Base-by-base conservation (phyloP, 176 grass and related monocot genomes). In the Zea luxurians region DNA sequence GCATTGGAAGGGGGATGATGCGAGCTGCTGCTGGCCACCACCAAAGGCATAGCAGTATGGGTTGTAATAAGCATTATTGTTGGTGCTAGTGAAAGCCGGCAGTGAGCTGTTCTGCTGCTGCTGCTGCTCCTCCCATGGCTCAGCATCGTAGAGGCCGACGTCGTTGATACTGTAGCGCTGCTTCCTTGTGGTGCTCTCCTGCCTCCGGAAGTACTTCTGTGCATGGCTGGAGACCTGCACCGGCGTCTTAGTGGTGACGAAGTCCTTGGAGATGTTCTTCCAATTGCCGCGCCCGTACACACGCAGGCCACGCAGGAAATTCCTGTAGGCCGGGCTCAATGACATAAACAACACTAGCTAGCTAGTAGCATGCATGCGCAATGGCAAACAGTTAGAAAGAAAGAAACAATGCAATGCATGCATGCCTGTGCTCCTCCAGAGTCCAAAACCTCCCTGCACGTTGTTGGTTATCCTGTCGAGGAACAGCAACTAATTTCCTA, bases 161-260 rank as follows among this genome's bases (percentile, higher is more conserved):
- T 85, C 76, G 1, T 74, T 75, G 52, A 86, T 81, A 44, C 70
- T 81, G 21, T 69, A 62, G 18, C 64, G 64, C 0, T 69, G 62
- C 64, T 12, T 75, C 12, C 1, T 17, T 3, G 10, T 13, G n/a
- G 36, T 58, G 5, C 35, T 35, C 37, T 53, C 37, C 5, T 37
- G 4, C 38, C 78, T 44, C 8, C 48, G 60, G 40, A 71, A 86
- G 64, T 55, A 86, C 72, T 82, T 82, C 2, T 77, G 78, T 1
- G 84, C 85, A 2, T 87, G 85, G 57, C 73, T 86, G 3, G 78
- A 77, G 17, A 87, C 11, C 1, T 81, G 78, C 38, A 70, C 46
- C 1, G 84, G 2, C 8, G 43, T 82, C 48, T n/a, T 86, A 0
- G 64, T 77, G 16, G 55, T 64, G 21, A 86, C 78, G 2, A 86